These are phyloP conservation scores for Tuber microsphaerosporum DNA, from an alignment of 495 filamentous ascomycete species.

Conservation along the genomic window DNA sequence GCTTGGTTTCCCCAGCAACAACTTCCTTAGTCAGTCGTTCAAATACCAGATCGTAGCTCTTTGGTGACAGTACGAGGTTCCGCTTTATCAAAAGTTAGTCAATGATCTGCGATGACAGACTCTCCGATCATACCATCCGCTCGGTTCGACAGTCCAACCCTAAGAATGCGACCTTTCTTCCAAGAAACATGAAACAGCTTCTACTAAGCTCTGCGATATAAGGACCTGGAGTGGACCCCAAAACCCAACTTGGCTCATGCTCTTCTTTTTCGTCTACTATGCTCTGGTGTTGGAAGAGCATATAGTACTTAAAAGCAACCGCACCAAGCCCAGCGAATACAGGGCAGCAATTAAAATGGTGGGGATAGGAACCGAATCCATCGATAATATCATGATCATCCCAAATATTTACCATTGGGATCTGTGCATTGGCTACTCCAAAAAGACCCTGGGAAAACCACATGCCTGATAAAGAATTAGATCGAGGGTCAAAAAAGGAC, in stretches of 20 bases:
- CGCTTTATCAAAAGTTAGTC: conserved; percentile 46
- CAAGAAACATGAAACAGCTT: conserved; percentile 77
- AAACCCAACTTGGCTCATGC: conserved; percentile 84
- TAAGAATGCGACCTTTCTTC: conserved; percentile 69
- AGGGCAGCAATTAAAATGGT: conserved; percentile 83
- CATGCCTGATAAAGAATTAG: conserved; percentile 40
- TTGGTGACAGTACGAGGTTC: conserved; percentile 69
- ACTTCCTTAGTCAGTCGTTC: conserved; percentile 76
- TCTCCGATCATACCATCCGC: conserved; percentile 52
- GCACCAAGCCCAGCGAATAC: conserved; percentile 84
- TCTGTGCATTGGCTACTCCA: conserved; percentile 83
- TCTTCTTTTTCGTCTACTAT: conserved; percentile 66
- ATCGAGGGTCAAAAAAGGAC: conserved; percentile 6
- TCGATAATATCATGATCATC: conserved; percentile 99
- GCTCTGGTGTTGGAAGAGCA: conserved; percentile 96
- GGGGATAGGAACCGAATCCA: conserved; percentile 86
- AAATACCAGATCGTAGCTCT: conserved; percentile 77
- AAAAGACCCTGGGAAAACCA: conserved; percentile 98
- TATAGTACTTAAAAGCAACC: conserved; percentile 94
- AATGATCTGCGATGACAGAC: neutral
- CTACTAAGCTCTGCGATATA: conserved; percentile 83
- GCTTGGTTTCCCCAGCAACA: conserved; percentile 71
- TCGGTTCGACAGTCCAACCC: conserved; percentile 90
- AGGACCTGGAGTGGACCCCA: conserved; percentile 72
- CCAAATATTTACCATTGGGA: conserved; percentile 97